Evolutionary conservation across 306 rosid species (phyloP).

Genomic region (Hippophae gyantsensis): DNA sequence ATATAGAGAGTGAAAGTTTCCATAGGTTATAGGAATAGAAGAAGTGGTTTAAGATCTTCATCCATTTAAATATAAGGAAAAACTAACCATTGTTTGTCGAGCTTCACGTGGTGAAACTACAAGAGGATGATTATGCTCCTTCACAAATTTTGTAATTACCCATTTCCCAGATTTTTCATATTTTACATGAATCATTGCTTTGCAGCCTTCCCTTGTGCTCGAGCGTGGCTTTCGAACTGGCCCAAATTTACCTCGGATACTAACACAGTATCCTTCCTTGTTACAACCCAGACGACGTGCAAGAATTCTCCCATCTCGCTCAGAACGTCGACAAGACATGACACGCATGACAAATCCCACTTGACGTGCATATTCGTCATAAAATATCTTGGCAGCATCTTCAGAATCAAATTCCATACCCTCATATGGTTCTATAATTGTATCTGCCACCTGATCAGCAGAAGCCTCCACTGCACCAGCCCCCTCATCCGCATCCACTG

Average conservation of each 20-base stretch:
- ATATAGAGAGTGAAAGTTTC: too few species aligned
- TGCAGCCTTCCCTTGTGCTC: constrained; percentile 93
- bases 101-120: constrained; percentile 90
- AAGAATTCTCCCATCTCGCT: constrained; percentile 88
- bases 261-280: constrained; percentile 81
- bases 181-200: constrained; percentile 93
- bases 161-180: constrained; percentile 81
- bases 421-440: constrained; percentile 59
- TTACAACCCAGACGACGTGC: constrained; percentile 94
- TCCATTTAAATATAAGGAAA: constrained; percentile 1
- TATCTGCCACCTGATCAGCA: constrained; percentile 34
- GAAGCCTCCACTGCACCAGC: constrained; percentile 38
- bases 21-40: too few species aligned
- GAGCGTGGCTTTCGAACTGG: constrained; percentile 71
- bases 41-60: too few species aligned
- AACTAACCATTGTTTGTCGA: constrained; percentile 83
- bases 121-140: constrained; percentile 85
- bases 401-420: constrained; percentile 91
- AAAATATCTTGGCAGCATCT: constrained; percentile 92
- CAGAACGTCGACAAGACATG: constrained; percentile 96
- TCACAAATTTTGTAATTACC: constrained; percentile 83
- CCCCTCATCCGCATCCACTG: constrained; percentile 60
- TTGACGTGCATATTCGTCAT: constrained; percentile 75
- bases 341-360: constrained; percentile 95
- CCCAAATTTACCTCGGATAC: constrained; percentile 69